Evolutionary conservation across 2,329 filamentous ascomycete genomes (phyloP).

Genomic region (Aureobasidium sp.): DNA sequence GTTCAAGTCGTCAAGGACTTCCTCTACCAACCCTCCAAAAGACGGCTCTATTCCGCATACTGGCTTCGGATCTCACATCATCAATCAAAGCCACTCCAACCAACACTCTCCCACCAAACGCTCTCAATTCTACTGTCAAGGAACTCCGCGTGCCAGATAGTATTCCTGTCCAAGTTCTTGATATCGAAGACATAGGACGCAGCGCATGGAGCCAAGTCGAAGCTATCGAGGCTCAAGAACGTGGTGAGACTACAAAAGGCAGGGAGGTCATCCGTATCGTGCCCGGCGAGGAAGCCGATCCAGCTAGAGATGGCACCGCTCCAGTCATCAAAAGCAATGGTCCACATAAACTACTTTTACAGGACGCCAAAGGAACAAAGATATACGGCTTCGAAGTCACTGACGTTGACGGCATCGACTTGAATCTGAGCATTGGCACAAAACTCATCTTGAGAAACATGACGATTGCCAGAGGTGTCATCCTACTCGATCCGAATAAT

Average conservation of each 20-base stretch:
- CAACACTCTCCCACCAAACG: constrained; percentile 49
- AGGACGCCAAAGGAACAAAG: constrained; percentile 65
- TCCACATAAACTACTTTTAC: constrained; percentile 72
- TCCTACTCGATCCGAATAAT: constrained; percentile 65
- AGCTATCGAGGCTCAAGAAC: constrained; percentile 62
- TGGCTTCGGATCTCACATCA: constrained; percentile 66
- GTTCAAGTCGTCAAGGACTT: constrained; percentile 45
- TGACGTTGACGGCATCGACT: constrained; percentile 55
- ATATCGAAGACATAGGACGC: constrained; percentile 72
- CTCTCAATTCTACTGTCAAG: constrained; percentile 46
- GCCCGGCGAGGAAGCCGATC: constrained; percentile 36
- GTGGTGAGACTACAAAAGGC: constrained; percentile 66
- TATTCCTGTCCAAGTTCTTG: constrained; percentile 72
- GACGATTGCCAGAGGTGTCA: constrained; percentile 62
- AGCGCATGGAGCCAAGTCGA: constrained; percentile 85
- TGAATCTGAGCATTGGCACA: constrained; percentile 63
- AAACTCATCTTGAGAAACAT: constrained; percentile 67
- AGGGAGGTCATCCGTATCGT: constrained; percentile 73
- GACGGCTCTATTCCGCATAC: constrained; percentile 71
- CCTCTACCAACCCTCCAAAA: constrained; percentile 65
- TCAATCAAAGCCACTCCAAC: constrained; percentile 39
- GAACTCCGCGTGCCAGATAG: constrained; percentile 52
- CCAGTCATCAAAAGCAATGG: constrained; percentile 34
- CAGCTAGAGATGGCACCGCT: constrained; percentile 26
- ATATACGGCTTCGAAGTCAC: constrained; percentile 66